These are phyloP conservation scores for Fonsecaea monophora DNA, from an alignment of 2,329 filamentous ascomycete genomes.

Conservation along the genomic window DNA sequence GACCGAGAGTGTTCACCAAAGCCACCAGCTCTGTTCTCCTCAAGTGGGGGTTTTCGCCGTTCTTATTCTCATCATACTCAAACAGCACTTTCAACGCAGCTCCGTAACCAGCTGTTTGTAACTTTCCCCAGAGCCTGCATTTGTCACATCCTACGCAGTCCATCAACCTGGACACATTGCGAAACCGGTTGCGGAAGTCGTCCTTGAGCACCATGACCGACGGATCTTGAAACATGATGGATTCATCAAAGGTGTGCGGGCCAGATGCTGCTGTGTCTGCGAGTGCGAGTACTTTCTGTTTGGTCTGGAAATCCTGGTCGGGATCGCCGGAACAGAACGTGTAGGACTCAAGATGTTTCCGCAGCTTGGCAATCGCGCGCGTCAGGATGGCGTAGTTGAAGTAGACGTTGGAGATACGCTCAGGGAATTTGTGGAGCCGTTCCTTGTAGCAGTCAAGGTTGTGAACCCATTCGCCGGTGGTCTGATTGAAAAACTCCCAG, in stretches of 20 bases:
- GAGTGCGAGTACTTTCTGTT: slow-evolving; percentile 79
- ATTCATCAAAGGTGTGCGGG: slow-evolving; percentile 88
- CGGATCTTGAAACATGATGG: slow-evolving; percentile 83
- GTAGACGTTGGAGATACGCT: slow-evolving; percentile 95
- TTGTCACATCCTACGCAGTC: slow-evolving; percentile 99
- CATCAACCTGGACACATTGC: slow-evolving; percentile 96
- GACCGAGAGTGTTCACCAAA: slow-evolving; percentile 89
- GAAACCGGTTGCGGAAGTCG: slow-evolving; percentile 95
- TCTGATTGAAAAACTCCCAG: slow-evolving; percentile 95
- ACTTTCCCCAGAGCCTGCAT: slow-evolving; percentile 95
- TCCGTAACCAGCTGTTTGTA: slow-evolving; percentile 93
- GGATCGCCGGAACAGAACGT: slow-evolving; percentile 91
- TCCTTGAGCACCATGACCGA: slow-evolving; percentile 79
- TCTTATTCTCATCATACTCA: slow-evolving; percentile 77
- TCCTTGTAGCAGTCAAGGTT: slow-evolving; percentile 88
- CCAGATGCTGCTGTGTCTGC: slow-evolving; percentile 71
- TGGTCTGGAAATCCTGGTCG: slow-evolving; percentile 77
- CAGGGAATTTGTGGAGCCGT: slow-evolving; percentile 82
- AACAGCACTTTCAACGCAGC: slow-evolving; percentile 95
- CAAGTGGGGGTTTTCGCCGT: slow-evolving; percentile 70
- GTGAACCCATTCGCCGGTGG: slow-evolving; percentile 88
- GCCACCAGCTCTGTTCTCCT: slow-evolving; percentile 92
- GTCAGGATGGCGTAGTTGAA: slow-evolving; percentile 98
- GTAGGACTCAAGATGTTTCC: slow-evolving; percentile 79
- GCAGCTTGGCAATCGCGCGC: slow-evolving; percentile 88